Evolutionary conservation across 345 rosid species (phyloP), one percentile per base, ranked within the genome.

Genomic region (Eucalyptus cloeziana): DNA sequence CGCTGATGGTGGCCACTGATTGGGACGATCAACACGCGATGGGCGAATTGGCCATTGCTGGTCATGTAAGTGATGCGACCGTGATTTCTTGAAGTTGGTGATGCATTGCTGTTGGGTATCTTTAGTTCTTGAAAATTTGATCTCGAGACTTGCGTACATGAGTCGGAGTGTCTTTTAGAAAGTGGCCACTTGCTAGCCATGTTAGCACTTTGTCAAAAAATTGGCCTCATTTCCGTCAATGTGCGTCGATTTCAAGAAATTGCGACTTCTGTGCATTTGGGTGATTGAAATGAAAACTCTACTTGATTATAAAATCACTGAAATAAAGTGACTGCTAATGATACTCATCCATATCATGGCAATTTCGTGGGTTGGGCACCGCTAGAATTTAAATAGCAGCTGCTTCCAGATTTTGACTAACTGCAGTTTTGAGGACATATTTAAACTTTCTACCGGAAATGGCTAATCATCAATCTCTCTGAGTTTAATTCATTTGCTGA

Each of bases 1-100:
- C 99, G 10, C 89, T 96, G 4, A 96, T 97, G 99, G 98, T 97
- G 86, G 99, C 98, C 85, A 93, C 97, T 80, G 99, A 97, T 94
- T 96, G 99, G 99, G 92, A 94, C 76, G 93, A 97, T 92, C 92
- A 93, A 86, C 87, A 86, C 69, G 95, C 94, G 47, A 96, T 97
- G 99, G 94, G 90, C 88, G 98, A 97, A 89, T 93, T 97, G 93
- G 97, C 99, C 89, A 94, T 97, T 90, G 99, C 99, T 19, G 99
- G 99, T 86, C 96, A 96, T 94, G 98, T 97, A 93, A 93, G 99
- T 93, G 49, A 40, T 64, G 37, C 11, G 25, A 71, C 43, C 17
- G 10, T 67, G 80, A 69, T 50, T 49, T 50, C n/a, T 85, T 13
- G 37, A 71, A 51, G 58, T 33, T 86, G 12, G n/a, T 86, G 87